phyloP scores from a whole-genome alignment of 1,284 basidiomycete species.

The Exobasidium rhododendri region DNA sequence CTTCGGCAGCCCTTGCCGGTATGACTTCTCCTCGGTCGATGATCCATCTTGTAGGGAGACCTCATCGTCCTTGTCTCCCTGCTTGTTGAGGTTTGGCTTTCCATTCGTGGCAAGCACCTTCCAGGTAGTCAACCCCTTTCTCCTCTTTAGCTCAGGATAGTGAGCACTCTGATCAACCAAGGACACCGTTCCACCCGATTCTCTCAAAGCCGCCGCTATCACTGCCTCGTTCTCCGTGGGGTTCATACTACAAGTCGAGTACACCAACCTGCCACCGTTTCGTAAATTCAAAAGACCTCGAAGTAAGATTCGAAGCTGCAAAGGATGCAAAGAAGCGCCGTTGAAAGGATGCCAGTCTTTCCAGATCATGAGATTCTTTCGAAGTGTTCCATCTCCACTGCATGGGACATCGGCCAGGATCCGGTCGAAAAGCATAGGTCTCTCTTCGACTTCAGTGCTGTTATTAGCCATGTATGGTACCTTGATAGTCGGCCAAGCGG shows the following conservation, averaged over 20 bases:
- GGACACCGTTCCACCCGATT: conserved; percentile 64
- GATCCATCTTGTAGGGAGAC: conserved; percentile 12
- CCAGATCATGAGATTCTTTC: conserved; percentile 96
- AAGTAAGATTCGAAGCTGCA: conserved; percentile 87
- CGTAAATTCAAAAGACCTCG: conserved; percentile 88
- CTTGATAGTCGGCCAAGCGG: conserved; percentile 65
- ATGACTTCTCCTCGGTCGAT: conserved; percentile 26
- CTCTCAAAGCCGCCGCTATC: conserved; percentile 66
- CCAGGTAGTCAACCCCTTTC: conserved; percentile 54
- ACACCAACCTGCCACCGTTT: conserved; percentile 83
- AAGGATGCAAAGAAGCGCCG: conserved; percentile 75
- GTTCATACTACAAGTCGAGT: conserved; percentile 97
- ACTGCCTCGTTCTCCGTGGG: conserved; percentile 98
- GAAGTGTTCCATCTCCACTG: conserved; percentile 90
- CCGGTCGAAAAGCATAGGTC: conserved; percentile 74
- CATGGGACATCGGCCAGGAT: conserved; percentile 97
- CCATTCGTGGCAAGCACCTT: conserved; percentile 46
- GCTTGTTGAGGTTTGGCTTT: conserved; percentile 19
- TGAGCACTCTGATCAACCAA: conserved; percentile 74
- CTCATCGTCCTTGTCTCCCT: conserved; percentile 11
- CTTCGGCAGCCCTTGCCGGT: conserved; percentile 35
- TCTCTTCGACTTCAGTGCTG: conserved; percentile 36
- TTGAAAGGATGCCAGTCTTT: conserved; percentile 83
- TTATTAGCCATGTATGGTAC: conserved; percentile 39
- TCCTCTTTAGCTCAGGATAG: conserved; percentile 70